These are phyloP conservation scores for Penicillium decumbens DNA, from an alignment of 2,329 filamentous ascomycete species.

Conservation along the genomic window DNA sequence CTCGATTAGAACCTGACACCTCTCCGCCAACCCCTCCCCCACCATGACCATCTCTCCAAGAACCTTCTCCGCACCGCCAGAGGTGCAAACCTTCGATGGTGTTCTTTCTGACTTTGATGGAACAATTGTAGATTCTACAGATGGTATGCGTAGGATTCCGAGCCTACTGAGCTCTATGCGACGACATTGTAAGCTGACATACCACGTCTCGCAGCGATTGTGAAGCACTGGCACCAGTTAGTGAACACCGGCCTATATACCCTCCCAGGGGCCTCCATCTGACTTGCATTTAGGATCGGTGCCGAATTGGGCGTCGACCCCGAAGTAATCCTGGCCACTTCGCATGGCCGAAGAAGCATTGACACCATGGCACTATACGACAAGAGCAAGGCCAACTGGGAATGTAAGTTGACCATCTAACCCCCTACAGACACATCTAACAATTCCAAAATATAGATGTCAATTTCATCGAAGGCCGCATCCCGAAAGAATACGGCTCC, in stretches of 20 bases:
- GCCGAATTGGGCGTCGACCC: constrained; percentile 78
- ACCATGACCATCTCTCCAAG: constrained; percentile 32
- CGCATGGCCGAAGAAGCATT: constrained; percentile 84
- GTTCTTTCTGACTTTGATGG: constrained; percentile 48
- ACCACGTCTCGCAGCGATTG: constrained; percentile 52
- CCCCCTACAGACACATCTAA: constrained; percentile 1
- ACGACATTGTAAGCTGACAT: constrained; percentile 48
- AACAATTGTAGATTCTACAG: constrained; percentile 47
- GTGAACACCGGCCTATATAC: constrained; percentile 20
- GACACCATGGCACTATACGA: constrained; percentile 76
- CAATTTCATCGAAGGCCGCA: constrained; percentile 67
- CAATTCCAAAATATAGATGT: constrained; percentile 57
- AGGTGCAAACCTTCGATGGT: constrained; percentile 40
- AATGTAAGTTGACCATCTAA: constrained; percentile 61
- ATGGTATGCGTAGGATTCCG: constrained; percentile 28
- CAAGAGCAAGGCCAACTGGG: constrained; percentile 83
- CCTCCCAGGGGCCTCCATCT: not conserved
- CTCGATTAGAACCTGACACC: not conserved
- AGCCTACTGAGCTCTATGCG: constrained; percentile 3
- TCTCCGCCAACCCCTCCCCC: constrained; percentile 13
- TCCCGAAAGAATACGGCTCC: constrained; percentile 70
- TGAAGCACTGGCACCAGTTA: constrained; percentile 60
- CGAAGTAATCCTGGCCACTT: constrained; percentile 80
- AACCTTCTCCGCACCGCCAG: constrained; percentile 40
- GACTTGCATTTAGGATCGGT: constrained; percentile 47